Conservation (phyloP, 2,329 filamentous ascomycete species). For the Diplodia intermedia region DNA sequence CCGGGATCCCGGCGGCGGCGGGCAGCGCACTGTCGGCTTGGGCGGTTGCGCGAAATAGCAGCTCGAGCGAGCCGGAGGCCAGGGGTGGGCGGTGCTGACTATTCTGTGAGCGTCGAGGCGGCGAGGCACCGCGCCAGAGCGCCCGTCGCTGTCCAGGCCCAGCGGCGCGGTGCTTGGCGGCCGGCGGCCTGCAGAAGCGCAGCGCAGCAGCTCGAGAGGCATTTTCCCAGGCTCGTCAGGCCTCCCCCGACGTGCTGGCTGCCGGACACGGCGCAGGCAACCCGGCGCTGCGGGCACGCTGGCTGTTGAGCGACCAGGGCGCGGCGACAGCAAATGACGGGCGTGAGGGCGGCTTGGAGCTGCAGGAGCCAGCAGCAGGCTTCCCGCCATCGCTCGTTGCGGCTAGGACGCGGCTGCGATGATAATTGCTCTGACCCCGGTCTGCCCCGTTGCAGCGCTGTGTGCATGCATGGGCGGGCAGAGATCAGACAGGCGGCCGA, state of each 20-base stretch:
- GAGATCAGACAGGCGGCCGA: not conserved
- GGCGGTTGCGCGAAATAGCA: conserved; percentile 25
- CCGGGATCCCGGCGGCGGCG: conserved; percentile 5
- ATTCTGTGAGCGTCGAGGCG: not conserved
- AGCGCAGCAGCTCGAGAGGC: conserved; percentile 1
- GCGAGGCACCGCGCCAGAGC: conserved; percentile 5
- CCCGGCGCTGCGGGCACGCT: conserved; percentile 10
- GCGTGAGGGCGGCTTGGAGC: conserved; percentile 8
- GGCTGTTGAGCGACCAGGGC: conserved; percentile 23
- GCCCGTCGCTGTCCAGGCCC: conserved; percentile 3
- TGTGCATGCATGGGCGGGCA: not conserved
- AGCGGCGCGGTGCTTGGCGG: conserved; percentile 15
- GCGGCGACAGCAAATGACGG: conserved; percentile 11
- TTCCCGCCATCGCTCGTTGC: conserved; percentile 14
- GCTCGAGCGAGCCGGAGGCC: not conserved
- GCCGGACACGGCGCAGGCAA: conserved; percentile 7
- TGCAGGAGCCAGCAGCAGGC: conserved; percentile 1
- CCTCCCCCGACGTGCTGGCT: conserved; percentile 6
- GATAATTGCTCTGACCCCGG: not conserved
- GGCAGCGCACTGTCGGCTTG: conserved; percentile 8
- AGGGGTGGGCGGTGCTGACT: not conserved
- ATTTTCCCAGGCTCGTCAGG: not conserved
- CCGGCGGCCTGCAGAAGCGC: conserved; percentile 1
- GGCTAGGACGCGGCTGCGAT: conserved; percentile 20
- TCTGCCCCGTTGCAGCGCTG: not conserved